Base-by-base conservation (phyloP, 768 basidiomycete species). In the Tulasnella calospora region DNA sequence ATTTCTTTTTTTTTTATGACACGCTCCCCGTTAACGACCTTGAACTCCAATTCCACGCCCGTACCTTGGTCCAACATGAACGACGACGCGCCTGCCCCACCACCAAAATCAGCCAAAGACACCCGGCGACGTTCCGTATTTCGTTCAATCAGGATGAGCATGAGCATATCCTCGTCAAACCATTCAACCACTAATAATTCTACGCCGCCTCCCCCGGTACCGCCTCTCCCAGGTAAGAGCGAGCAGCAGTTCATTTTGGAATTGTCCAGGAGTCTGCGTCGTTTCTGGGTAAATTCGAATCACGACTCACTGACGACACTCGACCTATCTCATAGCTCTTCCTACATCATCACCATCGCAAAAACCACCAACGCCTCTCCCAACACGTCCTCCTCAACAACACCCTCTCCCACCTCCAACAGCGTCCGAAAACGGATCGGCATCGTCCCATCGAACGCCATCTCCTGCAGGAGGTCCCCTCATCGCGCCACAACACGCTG, bases 71-170 rank as follows among this genome's bases (percentile, higher is more conserved):
- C 46, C 74, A 33, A 51, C 35, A 33, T 61, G 51, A 55, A 67
- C 75, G 35, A 57, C 36, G 30, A 35, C 51, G 57, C 57, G 75
- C 19, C 75, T 30, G 7, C 27, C 15, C 27, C 75, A 12, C 40
- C 75, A 23, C 57, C 75, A 12, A 38, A 33, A 35, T 9, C 55
- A n/a, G 36, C 47, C 35, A 76, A 61, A 33, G 30, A 40, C 55
- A 76, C 21, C 55, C 69, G 57, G 75, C 75, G 75, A 40, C 75
- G 57, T 17, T 76, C 75, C 61, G 75, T 76, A 33, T 61, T 76
- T 21, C 47, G 75, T 10, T 76, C 75, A 7, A 76, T 76, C 61
- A 76, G 75, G 61, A 76, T 76, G 75, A 76, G 75, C 61, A 76
- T 76, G 75, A 61, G 51, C 35, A 30, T 76, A 35, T 76, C 75